Base-by-base conservation (phyloP, 2,329 filamentous ascomycete genomes). In the Delphinella strobiligena region DNA sequence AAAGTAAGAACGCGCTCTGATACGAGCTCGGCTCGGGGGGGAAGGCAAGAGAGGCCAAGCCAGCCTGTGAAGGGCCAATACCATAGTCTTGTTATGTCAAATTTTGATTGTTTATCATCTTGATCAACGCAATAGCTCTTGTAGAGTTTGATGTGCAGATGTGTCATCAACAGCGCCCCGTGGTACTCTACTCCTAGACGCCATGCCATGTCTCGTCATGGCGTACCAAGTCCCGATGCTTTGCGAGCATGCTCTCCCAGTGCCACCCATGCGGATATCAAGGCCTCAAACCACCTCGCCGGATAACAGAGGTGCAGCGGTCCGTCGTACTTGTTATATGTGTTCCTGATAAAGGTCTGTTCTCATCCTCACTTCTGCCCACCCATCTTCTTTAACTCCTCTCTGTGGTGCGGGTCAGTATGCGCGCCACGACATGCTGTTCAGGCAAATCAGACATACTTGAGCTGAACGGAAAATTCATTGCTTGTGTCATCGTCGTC, bases 401-500 rank as follows among this genome's bases (percentile, higher is more conserved):
- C 84, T 66, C 82, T 88, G 48, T 8, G 31, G 45, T 38, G 53
- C 42, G 17, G 9, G 36, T 27, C 33, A 22, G 22, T 31, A 27
- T 24, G n/a, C 2, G 5, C 5, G n/a, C 3, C 15, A 17, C 29
- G 31, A n/a, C 9, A 3, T 12, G 5, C 5, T 30, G 11, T 5
- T 4, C n/a, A 2, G 2, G 19, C 7, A 17, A 31, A 31, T 19
- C 10, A 12, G 5, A 40, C 37, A 30, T 63, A 94, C 89, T 86
- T 93, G 56, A 98, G 67, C 69, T 96, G 89, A 55, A 83, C 76
- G 10, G 87, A 91, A 61, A 98, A 98, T 56, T 98, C 91, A 59
- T 98, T 91, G 54, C 75, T 91, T 49, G 86, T 91, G 64, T 96
- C 91, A 60, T 96, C 89, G 56, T 98, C 91, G 58, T 98, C 91